Evolutionary conservation across 306 rosid genomes (phyloP), one percentile per base, ranked within the genome.

Genomic region (Carpinus viminea): DNA sequence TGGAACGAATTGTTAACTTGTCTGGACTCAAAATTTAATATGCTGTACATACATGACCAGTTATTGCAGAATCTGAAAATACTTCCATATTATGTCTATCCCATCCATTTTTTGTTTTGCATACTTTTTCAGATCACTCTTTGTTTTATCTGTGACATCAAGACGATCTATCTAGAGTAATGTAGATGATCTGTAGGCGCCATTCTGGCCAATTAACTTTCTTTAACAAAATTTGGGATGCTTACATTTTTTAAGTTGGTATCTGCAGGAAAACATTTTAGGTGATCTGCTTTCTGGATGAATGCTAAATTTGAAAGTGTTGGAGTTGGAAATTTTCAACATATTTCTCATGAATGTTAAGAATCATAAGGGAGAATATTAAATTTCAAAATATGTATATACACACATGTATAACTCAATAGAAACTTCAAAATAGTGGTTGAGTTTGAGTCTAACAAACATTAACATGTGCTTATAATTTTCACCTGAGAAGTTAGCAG

Each of bases 241-340:
- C 24, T 12, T 3, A 60, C 38, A 60, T 60, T 60, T 60, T 57
- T 60, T 60, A 2, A 26, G 38, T 26, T 60, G 36, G 15, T 60
- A 60, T 59, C 65, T 60, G 66, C 66, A 21, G 0, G 31, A 56
- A 54, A 56, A 56, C 62, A 56, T 56, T 56, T 56, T 56, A 56
- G 28, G 20, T 20, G 13, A 10, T 15, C 3, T 21, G 9, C 31
- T 56, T 56, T 20, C 26, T 56, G 10, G 34, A 38, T 24, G 7
- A 60, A 60, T 24, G 16, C 24, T 24, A 24, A 60, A 60, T 60
- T 26, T 60, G 66, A 11, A 61, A 12, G 17, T n/a, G 61, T 6
- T 55, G 61, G 26, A 55, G 61, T 55, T 55, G 26, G 61, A 18
- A 18, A 5, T 55, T 55, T 55, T 55, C 61, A 55, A 2, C 61